Percentiles rank a stretch among this genome's conserved stretches.
phyloP scores from a whole-genome alignment of 1,284 basidiomycete species.

The Caloboletus firmus region DNA sequence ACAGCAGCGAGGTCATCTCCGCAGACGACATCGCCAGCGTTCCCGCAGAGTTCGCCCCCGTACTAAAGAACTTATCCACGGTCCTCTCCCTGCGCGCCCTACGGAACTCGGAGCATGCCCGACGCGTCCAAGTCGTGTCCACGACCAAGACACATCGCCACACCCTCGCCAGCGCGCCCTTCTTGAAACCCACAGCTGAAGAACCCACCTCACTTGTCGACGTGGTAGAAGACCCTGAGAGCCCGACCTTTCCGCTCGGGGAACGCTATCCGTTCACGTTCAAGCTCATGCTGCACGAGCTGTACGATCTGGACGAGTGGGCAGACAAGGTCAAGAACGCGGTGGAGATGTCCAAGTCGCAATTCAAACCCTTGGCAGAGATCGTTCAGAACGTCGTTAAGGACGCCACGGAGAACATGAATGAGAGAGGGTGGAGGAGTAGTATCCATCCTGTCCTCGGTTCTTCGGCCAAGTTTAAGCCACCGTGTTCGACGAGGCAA shows the following conservation, averaged over 20 bases:
- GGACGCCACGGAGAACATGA: conserved; percentile 17
- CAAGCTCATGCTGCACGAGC: conserved; percentile 62
- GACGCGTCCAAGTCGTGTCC: conserved; percentile 14
- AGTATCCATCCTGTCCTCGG: conserved; percentile 33
- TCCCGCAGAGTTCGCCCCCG: conserved; percentile 47
- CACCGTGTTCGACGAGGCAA: conserved; percentile 6
- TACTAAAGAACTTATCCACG: conserved; percentile 44
- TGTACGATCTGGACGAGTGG: conserved; percentile 64
- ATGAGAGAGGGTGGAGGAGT: conserved; percentile 25
- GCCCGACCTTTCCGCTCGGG: conserved; percentile 43
- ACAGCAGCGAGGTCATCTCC: conserved; percentile 18
- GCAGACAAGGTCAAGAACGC: conserved; percentile 54
- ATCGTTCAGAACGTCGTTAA: conserved; percentile 16
- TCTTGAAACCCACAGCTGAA: background rate
- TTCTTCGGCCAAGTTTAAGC: conserved; percentile 13
- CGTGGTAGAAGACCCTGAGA: conserved; percentile 23
- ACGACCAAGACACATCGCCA: conserved; percentile 29
- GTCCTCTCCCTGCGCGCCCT: conserved; percentile 38
- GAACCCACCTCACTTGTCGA: background rate
- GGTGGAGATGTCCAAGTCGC: conserved; percentile 51
- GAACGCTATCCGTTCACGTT: conserved; percentile 59
- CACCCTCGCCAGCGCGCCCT: conserved; percentile 26
- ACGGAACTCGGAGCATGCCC: conserved; percentile 15
- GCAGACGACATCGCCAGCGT: conserved; percentile 38
- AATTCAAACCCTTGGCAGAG: conserved; percentile 53